These are phyloP conservation scores for Benincasa hispida DNA, from an alignment of 306 rosid genomes.

Conservation along the genomic window DNA sequence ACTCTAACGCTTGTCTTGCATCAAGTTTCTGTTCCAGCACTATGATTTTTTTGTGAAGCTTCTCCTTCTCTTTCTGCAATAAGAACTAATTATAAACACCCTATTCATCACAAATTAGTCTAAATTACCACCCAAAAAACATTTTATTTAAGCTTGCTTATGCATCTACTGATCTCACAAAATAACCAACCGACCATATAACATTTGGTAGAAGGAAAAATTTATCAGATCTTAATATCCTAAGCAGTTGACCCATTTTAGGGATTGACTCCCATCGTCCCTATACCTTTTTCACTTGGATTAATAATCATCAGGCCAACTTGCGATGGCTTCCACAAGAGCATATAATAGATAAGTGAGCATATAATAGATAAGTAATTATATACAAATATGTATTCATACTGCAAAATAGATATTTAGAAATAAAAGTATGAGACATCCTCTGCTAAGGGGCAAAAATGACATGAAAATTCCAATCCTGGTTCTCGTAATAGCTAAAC, in stretches of 20 bases:
- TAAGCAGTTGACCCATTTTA: no score
- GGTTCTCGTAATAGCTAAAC: neutral
- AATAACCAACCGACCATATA: no score
- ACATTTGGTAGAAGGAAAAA: no score
- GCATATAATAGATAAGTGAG: no score
- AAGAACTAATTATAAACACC: neutral
- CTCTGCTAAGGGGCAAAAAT: neutral
- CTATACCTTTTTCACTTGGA: neutral
- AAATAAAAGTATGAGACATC: neutral
- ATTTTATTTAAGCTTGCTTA: neutral
- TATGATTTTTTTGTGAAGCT: conserved; percentile 30
- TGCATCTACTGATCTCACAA: neutral
- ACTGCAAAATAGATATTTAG: neutral
- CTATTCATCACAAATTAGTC: neutral
- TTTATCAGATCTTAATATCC: no score
- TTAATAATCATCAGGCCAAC: neutral
- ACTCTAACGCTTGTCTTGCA: conserved; percentile 53
- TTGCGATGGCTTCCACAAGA: no score
- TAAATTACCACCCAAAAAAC: neutral
- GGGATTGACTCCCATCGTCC: neutral
- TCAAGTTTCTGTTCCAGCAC: conserved; percentile 60
- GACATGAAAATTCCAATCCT: neutral
- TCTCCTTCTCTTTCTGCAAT: conserved; percentile 56
- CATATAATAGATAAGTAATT: neutral
- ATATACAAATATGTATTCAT: neutral